Evolutionary conservation across 2,329 filamentous ascomycete species (phyloP).

Genomic region (Fusarium algeriense): DNA sequence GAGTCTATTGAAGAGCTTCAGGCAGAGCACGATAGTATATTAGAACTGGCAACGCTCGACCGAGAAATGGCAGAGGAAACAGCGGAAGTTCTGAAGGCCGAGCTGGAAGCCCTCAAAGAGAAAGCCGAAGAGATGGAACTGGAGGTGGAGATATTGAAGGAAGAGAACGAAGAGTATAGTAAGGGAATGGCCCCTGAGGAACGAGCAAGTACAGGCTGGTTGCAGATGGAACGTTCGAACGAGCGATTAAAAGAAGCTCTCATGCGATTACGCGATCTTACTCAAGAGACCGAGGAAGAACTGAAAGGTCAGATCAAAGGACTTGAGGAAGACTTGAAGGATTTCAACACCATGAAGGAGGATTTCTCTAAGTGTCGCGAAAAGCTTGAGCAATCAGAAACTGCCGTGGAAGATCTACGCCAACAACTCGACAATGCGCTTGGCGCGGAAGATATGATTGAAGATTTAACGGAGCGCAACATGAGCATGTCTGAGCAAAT

Average conservation of each 20-base stretch:
- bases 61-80: conserved; percentile 97
- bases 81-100: conserved; percentile 82
- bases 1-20: conserved; percentile 77
- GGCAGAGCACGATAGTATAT: conserved; percentile 84
- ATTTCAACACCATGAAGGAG: conserved; percentile 74
- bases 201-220: conserved; percentile 85
- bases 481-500: conserved; percentile 85
- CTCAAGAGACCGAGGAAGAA: conserved; percentile 85
- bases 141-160: conserved; percentile 86
- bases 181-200: conserved; percentile 91
- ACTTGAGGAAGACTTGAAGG: conserved; percentile 79
- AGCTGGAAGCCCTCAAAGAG: conserved; percentile 80
- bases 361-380: conserved; percentile 78
- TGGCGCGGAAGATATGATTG: conserved; percentile 92
- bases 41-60: conserved; percentile 91
- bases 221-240: conserved; percentile 92
- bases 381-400: conserved; percentile 78
- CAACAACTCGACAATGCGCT: conserved; percentile 92
- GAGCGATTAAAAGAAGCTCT: conserved; percentile 89
- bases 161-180: conserved; percentile 87
- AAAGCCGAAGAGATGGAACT: conserved; percentile 87
- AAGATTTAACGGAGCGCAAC: conserved; percentile 89
- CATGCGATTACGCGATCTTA: conserved; percentile 85
- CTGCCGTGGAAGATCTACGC: conserved; percentile 84
- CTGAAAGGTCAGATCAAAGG: conserved; percentile 79